Base-by-base conservation (phyloP, 2,329 filamentous ascomycete species). In the Botryotinia globosa region DNA sequence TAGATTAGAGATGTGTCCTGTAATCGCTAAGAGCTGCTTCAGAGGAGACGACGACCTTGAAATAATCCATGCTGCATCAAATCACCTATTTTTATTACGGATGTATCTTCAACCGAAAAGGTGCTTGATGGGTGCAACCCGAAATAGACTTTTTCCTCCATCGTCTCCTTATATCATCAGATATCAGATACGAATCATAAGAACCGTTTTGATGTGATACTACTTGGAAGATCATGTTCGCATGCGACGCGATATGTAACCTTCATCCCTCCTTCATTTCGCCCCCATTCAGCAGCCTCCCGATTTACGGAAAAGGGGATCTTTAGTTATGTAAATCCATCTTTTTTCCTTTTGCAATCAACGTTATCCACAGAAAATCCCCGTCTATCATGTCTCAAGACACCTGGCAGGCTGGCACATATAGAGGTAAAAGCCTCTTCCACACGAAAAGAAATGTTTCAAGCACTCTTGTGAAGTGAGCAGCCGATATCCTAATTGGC, bases 211-310 rank as follows among this genome's bases (percentile, higher is more conserved):
- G 39, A 45, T 39, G 68, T 63, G 39, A 63, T 51, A 63, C 68
- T 70, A 44, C 68, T 63, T 70, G 22, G 22, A 37, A 70, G 68
- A 45, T 37, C 56, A 70, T 70, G 68, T 70, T 61, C 29, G 20
- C 44, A 69, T 48, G 39, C 67, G 37, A 22, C 39, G 34, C 29
- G 42, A 45, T 7, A 44, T 69, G 48, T 62, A 69, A 62, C 54
- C 5, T 61, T 39, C n/a, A 25, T 62, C 12, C 32, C 63, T n/a
- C 63, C 37, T 65, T 65, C 63, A 37, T 48, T 66, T 25, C 5
- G 48, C 32, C 68, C 54, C 67, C 39, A 69, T 62, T 42, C n/a
- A 16, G 39, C 29, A 51, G 32, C 54, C 1, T 67, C 25, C 16
- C 64, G 25, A 67, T 29, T 39, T 45, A 18, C 64, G 14, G 51